phyloP scores from a whole-genome alignment of 768 basidiomycete genomes.

The Mycena capillaripes region DNA sequence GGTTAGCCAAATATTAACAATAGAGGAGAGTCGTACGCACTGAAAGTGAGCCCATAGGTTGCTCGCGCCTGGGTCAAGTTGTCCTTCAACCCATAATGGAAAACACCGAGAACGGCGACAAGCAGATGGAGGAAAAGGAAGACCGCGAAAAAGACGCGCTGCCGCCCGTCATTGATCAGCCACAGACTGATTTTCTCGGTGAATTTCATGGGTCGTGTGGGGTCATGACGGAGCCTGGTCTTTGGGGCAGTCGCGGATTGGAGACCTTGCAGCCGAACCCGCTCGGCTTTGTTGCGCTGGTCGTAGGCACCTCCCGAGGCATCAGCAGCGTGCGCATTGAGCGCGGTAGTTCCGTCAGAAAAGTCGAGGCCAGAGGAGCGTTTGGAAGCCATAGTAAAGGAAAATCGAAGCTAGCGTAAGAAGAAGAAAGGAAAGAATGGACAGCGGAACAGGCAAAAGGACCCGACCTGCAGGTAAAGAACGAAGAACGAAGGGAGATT shows the following conservation, averaged over 20 bases:
- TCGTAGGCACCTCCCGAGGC: conserved; percentile 50
- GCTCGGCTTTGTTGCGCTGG: conserved; percentile 74
- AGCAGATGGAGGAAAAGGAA: conserved; percentile 75
- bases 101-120: conserved; percentile 67
- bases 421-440: conserved; percentile 27
- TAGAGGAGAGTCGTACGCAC: conserved; percentile 48
- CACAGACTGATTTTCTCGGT: conserved; percentile 55
- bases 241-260: conserved; percentile 51
- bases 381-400: conserved; percentile 36
- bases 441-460: conserved; percentile 41
- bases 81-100: conserved; percentile 74
- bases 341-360: conserved; percentile 53
- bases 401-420: conserved; percentile 23
- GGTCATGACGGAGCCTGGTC: conserved; percentile 48
- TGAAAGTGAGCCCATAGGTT: conserved; percentile 70
- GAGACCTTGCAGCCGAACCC: conserved; percentile 72
- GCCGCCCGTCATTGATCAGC: conserved; percentile 80
- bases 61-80: conserved; percentile 67
- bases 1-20: background rate
- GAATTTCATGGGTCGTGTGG: conserved; percentile 49
- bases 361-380: conserved; percentile 63
- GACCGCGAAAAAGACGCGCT: conserved; percentile 67
- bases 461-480: conserved; percentile 34
- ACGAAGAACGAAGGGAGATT: conserved; percentile 5
- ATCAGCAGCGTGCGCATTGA: conserved; percentile 39